These are phyloP conservation scores for Zasmidium citrigriseum DNA, from an alignment of 2,329 filamentous ascomycete species.

Conservation along the genomic window DNA sequence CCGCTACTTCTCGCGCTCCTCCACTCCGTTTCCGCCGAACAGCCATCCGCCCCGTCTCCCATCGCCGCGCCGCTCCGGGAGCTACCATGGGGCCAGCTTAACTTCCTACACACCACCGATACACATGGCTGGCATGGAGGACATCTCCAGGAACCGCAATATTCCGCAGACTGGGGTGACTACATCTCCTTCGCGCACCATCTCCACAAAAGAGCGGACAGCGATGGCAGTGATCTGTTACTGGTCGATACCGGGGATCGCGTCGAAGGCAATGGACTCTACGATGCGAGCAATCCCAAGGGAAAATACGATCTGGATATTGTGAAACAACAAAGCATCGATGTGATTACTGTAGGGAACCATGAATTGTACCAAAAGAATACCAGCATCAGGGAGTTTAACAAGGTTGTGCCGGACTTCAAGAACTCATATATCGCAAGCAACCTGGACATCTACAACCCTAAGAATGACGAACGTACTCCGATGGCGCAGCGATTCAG, in stretches of 20 bases:
- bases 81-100: slow-evolving; percentile 89
- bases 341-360: slow-evolving; percentile 85
- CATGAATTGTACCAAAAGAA: slow-evolving; percentile 88
- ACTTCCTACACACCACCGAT: slow-evolving; percentile 90
- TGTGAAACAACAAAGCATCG: slow-evolving; percentile 77
- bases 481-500: slow-evolving; percentile 81
- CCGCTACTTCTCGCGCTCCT: slow-evolving; percentile 25
- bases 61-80: slow-evolving; percentile 79
- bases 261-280: slow-evolving; percentile 91
- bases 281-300: slow-evolving; percentile 85
- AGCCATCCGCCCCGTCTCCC: slow-evolving; percentile 78
- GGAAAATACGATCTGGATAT: slow-evolving; percentile 89
- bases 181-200: slow-evolving; percentile 91
- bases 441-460: slow-evolving; percentile 85
- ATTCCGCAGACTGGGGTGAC: slow-evolving; percentile 96
- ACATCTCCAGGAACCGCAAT: slow-evolving; percentile 89
- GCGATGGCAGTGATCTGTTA: slow-evolving; percentile 78
- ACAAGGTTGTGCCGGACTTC: slow-evolving; percentile 80
- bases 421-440: slow-evolving; percentile 80
- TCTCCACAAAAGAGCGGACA: slow-evolving; percentile 76
- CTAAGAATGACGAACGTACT: slow-evolving; percentile 67
- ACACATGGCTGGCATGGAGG: slow-evolving; percentile 95
- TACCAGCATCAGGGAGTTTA: slow-evolving; percentile 77
- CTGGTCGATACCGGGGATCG: slow-evolving; percentile 94
- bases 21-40: slow-evolving; percentile 47